A percentile compares a stretch with the other conserved stretches of the same genome.
Evolutionary conservation across 208 protist genomes (phyloP).

Genomic region (Strigomonas culicis): DNA sequence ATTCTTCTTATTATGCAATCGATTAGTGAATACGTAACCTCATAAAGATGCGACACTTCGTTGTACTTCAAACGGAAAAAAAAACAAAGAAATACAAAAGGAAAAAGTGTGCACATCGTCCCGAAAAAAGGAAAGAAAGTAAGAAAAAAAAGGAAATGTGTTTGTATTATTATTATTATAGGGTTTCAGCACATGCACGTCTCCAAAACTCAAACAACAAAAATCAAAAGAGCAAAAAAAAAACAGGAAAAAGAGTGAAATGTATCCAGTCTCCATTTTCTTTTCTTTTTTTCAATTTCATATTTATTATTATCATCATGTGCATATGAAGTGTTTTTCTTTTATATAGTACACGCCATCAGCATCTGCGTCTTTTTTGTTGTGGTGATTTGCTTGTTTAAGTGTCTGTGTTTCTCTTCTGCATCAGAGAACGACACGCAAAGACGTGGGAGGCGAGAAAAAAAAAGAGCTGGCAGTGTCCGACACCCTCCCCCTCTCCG

Average conservation of each 20-base stretch:
- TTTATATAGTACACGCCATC: not conserved
- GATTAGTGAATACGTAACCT: no score
- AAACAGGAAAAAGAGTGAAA: not conserved
- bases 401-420: conserved; percentile 10
- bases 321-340: conserved; percentile 5
- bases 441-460: no score
- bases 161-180: not conserved
- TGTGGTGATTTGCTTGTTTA: not conserved
- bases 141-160: conserved; percentile 4
- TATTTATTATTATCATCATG: conserved; percentile 1
- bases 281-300: not conserved
- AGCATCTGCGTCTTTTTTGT: not conserved
- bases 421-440: no score
- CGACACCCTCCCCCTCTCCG: not conserved
- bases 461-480: no score
- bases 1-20: no score
- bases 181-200: not conserved
- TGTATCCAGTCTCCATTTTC: not conserved
- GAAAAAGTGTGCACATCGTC: no score
- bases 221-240: not conserved
- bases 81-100: no score
- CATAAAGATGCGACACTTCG: no score
- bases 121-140: conserved; percentile 14
- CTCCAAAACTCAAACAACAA: not conserved
- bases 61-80: no score